These are phyloP conservation scores for Cordyceps militaris DNA, from an alignment of 2,329 filamentous ascomycete genomes.

Conservation along the genomic window DNA sequence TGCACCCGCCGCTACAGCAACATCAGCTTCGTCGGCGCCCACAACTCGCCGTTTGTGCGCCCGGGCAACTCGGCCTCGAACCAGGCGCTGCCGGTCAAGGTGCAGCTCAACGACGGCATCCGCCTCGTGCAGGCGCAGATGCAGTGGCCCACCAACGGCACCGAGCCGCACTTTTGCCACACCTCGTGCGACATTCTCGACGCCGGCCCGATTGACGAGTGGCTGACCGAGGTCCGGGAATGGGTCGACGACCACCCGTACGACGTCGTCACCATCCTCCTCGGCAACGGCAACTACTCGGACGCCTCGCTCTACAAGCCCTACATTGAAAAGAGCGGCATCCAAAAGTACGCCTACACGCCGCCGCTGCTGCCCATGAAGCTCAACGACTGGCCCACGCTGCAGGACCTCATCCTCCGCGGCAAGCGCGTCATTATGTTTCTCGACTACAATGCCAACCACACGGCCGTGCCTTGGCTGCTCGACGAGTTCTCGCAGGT, in stretches of 20 bases:
- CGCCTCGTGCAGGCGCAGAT: conserved; percentile 59
- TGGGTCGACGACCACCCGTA: conserved; percentile 76
- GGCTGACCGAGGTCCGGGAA: conserved; percentile 58
- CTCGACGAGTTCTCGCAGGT: conserved; percentile 82
- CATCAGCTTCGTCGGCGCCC: conserved; percentile 68
- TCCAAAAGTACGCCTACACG: conserved; percentile 65
- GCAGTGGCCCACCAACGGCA: conserved; percentile 45
- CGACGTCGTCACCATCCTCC: conserved; percentile 80
- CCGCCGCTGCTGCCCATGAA: conserved; percentile 65
- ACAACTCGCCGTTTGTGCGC: conserved; percentile 74
- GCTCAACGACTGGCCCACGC: conserved; percentile 73
- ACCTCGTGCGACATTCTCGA: conserved; percentile 76
- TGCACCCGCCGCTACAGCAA: conserved; percentile 73
- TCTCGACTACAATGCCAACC: conserved; percentile 79
- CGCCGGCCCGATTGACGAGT: conserved; percentile 67
- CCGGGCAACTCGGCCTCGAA: conserved; percentile 68
- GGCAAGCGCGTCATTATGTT: conserved; percentile 71
- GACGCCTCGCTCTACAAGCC: conserved; percentile 54
- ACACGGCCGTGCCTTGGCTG: conserved; percentile 72
- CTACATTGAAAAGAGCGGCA: conserved; percentile 63
- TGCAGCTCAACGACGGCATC: conserved; percentile 72
- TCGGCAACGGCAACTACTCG: conserved; percentile 78
- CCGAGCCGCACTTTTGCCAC: conserved; percentile 70
- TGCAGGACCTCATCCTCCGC: conserved; percentile 65
- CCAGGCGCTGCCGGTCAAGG: conserved; percentile 58